Evolutionary conservation across 2,329 filamentous ascomycete species (phyloP).

Genomic region (Trichoderma pleuroti): DNA sequence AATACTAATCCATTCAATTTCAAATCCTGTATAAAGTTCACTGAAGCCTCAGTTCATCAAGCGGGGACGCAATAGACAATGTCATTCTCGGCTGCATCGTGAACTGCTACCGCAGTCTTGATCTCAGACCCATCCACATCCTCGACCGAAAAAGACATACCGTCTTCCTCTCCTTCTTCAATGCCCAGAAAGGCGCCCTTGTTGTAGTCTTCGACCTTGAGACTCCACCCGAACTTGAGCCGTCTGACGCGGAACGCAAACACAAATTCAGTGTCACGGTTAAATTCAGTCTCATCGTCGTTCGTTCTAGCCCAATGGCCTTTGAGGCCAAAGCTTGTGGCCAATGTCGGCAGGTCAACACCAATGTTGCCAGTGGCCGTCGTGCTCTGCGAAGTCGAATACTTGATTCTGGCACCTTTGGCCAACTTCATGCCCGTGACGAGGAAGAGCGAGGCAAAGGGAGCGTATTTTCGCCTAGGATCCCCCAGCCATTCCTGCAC

Average conservation of each 20-base stretch:
- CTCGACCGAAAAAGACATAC: not conserved
- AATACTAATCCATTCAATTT: not conserved
- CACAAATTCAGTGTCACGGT: not conserved
- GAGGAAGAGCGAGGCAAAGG: not conserved
- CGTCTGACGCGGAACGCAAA: slow-evolving; percentile 7
- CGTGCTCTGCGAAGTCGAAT: not conserved
- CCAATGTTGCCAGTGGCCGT: not conserved
- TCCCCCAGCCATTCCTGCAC: not conserved
- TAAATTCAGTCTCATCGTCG: not conserved
- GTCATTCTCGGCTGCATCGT: not conserved
- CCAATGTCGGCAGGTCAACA: not conserved
- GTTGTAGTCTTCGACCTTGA: not conserved
- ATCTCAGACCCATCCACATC: not conserved
- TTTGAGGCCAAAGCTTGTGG: not conserved
- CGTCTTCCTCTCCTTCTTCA: not conserved
- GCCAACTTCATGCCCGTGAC: slow-evolving; percentile 2
- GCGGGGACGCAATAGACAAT: not conserved
- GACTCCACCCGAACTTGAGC: not conserved
- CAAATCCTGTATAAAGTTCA: not conserved
- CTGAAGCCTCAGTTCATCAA: not conserved
- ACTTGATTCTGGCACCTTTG: not conserved
- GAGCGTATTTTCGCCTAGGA: not conserved
- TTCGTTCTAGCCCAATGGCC: not conserved
- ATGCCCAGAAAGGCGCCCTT: not conserved
- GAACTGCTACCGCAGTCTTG: not conserved